Base-by-base conservation (phyloP, 192 early-diverging fungal species). In the Thoreauomyces humboldtii region DNA sequence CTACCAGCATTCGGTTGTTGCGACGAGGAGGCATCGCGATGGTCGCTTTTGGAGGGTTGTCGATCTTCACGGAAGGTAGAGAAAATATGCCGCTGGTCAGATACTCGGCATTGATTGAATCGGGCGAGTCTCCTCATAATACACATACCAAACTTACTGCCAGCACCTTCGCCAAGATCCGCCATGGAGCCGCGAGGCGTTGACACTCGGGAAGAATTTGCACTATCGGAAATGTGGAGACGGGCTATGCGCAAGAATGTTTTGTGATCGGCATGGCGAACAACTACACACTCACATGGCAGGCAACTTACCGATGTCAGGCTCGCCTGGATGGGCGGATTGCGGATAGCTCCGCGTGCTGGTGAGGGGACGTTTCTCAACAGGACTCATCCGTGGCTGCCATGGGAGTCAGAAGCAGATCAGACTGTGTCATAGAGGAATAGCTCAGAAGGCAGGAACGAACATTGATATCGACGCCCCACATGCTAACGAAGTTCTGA, bases 401-500 rank as follows among this genome's bases (percentile, higher is more conserved):
- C 14, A 9, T 7, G 36, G 29, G n/a, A n/a, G n/a, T n/a, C n/a
- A n/a, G n/a, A n/a, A n/a, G n/a, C n/a, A n/a, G n/a, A n/a, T n/a
- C n/a, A n/a, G n/a, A n/a, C n/a, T n/a, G n/a, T n/a, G n/a, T n/a
- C n/a, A n/a, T n/a, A n/a, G n/a, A n/a, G n/a, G n/a, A n/a, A n/a
- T n/a, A n/a, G n/a, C n/a, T n/a, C n/a, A n/a, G n/a, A n/a, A n/a
- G n/a, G n/a, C n/a, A n/a, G n/a, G n/a, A 52, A 15, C 73, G 56
- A 58, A 78, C 79, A 36, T 52, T 67, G 7, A 76, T 43, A 64
- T 77, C 71, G n/a, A 77, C 52, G 29, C 72, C 74, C 78, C 79
- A 84, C 35, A 84, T 61, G 32, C 72, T 71, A 9, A 84, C 74
- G 69, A 79, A 75, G 41, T 75, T 74, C 32, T 74, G 72, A 47